Evolutionary conservation across 352 stramenopile species (phyloP).

Genomic region (Globisporangium splendens): DNA sequence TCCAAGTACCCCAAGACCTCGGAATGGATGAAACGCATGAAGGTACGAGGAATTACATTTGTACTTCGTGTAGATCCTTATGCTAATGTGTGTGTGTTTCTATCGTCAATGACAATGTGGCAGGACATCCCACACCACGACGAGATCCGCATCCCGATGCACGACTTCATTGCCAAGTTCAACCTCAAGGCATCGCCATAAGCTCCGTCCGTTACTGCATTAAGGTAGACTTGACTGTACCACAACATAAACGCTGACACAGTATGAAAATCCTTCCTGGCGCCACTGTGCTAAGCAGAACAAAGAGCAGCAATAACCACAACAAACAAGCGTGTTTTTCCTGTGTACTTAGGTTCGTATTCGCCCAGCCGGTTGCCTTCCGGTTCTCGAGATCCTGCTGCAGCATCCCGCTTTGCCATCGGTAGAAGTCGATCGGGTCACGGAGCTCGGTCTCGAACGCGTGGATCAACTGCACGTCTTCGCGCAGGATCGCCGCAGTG

Average conservation of each 20-base stretch:
- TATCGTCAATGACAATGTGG: no score
- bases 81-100: no score
- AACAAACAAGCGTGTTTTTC: no score
- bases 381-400: slow-evolving; percentile 70
- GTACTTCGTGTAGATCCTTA: no score
- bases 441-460: slow-evolving; percentile 89
- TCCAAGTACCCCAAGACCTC: slow-evolving; percentile 30
- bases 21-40: slow-evolving; percentile 39
- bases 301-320: no score
- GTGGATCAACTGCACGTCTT: slow-evolving; percentile 84
- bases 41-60: slow-evolving; percentile 6
- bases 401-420: slow-evolving; percentile 87
- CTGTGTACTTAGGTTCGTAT: background rate
- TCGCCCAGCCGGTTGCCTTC: slow-evolving; percentile 14
- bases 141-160: slow-evolving; percentile 26
- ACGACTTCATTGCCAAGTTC: slow-evolving; percentile 29
- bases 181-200: slow-evolving; percentile 12
- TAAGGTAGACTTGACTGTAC: background rate
- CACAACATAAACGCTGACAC: background rate
- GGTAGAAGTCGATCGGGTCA: slow-evolving; percentile 89
- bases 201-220: background rate
- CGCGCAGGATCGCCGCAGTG: slow-evolving; percentile 84
- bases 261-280: background rate
- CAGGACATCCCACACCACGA: slow-evolving; percentile 29
- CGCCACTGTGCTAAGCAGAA: background rate